Percentiles rank a stretch among this genome's conserved stretches.
Conservation (phyloP, 2,329 filamentous ascomycete genomes). For the Colletotrichum sidae region DNA sequence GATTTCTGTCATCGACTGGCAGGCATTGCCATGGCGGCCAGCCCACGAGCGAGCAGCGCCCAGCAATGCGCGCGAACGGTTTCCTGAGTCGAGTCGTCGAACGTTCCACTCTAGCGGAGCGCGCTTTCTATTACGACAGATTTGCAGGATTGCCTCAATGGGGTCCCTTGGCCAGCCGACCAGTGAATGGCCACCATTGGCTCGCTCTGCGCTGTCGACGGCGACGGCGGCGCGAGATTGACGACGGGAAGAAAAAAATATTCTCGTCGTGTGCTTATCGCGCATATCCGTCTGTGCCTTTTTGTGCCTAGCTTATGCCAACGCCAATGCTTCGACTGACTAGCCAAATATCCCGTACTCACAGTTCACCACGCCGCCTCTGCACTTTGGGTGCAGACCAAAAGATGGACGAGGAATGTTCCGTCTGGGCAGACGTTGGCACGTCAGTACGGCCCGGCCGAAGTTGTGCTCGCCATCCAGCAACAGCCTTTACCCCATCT, state of each 20-base stretch:
- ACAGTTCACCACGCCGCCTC: no score
- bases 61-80: constrained; percentile 31
- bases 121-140: constrained; percentile 16
- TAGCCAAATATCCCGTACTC: background rate
- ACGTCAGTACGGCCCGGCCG: constrained; percentile 16
- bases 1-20: constrained; percentile 20
- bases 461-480: constrained; percentile 14
- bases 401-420: constrained; percentile 2
- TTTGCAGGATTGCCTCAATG: constrained; percentile 9
- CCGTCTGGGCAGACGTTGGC: constrained; percentile 2
- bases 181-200: background rate
- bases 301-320: no score
- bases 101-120: constrained; percentile 8
- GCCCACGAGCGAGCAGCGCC: constrained; percentile 10
- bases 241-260: no score
- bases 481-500: constrained; percentile 26
- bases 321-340: background rate
- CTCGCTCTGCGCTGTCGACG: background rate
- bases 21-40: constrained; percentile 28
- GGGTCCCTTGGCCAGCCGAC: no score
- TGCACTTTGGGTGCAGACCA: no score
- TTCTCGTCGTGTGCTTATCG: no score
- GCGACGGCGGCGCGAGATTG: constrained; percentile 6
- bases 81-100: constrained; percentile 26
- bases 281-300: no score